These are phyloP conservation scores for Aspergillus novoparasiticus DNA, from an alignment of 2,329 filamentous ascomycete species.

Conservation along the genomic window DNA sequence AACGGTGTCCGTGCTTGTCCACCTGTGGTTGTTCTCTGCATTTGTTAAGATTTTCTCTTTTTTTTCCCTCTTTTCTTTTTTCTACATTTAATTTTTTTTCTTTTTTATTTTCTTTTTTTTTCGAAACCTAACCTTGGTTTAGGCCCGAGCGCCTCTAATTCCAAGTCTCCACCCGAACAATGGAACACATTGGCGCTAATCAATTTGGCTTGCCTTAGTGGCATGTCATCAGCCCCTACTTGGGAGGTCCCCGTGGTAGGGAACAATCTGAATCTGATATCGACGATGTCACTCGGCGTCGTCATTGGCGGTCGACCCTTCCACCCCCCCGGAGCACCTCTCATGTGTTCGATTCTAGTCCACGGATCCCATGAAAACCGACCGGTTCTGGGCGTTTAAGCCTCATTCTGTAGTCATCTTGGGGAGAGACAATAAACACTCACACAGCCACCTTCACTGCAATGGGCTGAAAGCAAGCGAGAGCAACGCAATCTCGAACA, in stretches of 20 bases:
- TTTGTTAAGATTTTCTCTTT: background rate
- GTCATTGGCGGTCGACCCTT: background rate
- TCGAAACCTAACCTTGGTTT: conserved; percentile 15
- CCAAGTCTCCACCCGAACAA: conserved; percentile 4
- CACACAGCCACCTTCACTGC: conserved; percentile 5
- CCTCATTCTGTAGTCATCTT: conserved; percentile 6
- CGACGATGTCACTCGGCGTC: background rate
- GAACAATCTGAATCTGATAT: conserved; percentile 15
- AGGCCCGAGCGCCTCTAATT: conserved; percentile 16
- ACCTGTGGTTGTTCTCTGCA: background rate
- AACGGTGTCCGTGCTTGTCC: background rate
- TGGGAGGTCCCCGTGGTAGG: conserved; percentile 12
- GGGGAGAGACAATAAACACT: background rate
- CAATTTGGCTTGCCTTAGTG: conserved; percentile 25
- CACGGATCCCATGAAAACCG: background rate
- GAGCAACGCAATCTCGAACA: background rate
- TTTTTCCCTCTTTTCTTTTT: background rate
- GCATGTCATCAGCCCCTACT: conserved; percentile 25
- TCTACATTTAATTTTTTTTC: background rate
- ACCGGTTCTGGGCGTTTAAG: conserved; percentile 10
- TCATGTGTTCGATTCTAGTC: conserved; percentile 12
- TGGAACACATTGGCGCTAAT: conserved; percentile 17
- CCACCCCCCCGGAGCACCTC: conserved; percentile 4
- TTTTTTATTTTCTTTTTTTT: background rate
- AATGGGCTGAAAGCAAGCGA: background rate